Percentiles rank a stretch among this genome's conserved stretches.
These are phyloP conservation scores for Colletotrichum sojae DNA, from an alignment of 2,329 filamentous ascomycete species.

Conservation along the genomic window DNA sequence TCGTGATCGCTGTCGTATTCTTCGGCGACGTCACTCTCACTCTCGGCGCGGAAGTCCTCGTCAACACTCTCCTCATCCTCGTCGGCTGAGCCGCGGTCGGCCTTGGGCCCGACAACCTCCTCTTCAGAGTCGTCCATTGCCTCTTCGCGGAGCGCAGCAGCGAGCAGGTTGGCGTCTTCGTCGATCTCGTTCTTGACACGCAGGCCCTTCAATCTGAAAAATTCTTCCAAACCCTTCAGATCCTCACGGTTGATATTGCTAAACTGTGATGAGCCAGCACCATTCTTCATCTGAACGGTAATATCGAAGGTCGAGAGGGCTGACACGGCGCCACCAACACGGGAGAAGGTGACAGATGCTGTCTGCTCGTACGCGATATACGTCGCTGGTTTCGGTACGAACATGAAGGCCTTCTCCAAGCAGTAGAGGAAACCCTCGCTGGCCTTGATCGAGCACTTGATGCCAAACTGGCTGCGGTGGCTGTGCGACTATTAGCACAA, in stretches of 20 bases:
- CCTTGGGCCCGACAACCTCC: conserved; percentile 76
- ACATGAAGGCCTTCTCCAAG: conserved; percentile 98
- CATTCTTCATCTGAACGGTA: conserved; percentile 89
- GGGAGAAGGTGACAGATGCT: conserved; percentile 92
- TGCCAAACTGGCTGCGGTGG: conserved; percentile 92
- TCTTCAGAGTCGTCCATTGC: conserved; percentile 89
- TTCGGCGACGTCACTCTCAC: conserved; percentile 95
- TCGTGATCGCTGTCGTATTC: conserved; percentile 95
- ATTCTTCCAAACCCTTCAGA: conserved; percentile 94
- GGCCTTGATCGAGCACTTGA: conserved; percentile 99
- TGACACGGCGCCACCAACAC: conserved; percentile 93
- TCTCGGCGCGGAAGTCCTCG: conserved; percentile 94
- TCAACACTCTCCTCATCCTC: conserved; percentile 97
- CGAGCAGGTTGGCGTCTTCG: conserved; percentile 86
- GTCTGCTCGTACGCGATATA: conserved; percentile 98
- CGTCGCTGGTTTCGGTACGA: conserved; percentile 97
- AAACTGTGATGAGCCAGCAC: conserved; percentile 92
- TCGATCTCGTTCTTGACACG: conserved; percentile 99
- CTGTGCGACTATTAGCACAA: conserved; percentile 56
- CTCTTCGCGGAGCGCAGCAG: conserved; percentile 86
- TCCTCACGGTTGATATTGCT: conserved; percentile 99
- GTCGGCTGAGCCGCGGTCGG: conserved; percentile 91
- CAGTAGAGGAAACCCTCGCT: conserved; percentile 98
- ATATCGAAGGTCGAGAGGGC: conserved; percentile 98
- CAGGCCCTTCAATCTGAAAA: conserved; percentile 96